Conservation (phyloP, 192 early-diverging fungal species). For the Spinellus fusiger region DNA sequence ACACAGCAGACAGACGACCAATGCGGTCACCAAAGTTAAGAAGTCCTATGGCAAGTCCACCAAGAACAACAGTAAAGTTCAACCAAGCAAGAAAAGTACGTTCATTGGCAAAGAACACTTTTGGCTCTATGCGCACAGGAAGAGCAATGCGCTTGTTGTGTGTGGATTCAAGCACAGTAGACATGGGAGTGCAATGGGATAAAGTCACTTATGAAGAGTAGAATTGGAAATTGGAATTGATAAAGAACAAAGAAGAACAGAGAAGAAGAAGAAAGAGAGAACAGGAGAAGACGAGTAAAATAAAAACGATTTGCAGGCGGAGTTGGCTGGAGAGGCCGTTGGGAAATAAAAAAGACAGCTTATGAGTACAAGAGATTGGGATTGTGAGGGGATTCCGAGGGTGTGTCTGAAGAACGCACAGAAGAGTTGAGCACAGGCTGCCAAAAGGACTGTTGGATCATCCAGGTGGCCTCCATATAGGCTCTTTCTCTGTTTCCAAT, state of each 20-base stretch:
- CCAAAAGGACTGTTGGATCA: too few relatives aligned
- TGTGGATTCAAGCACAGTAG: conserved; percentile 3
- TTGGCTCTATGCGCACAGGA: conserved; percentile 79
- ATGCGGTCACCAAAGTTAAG: conserved; percentile 77
- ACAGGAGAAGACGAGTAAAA: background rate
- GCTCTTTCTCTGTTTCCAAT: too few relatives aligned
- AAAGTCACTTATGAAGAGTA: too few relatives aligned
- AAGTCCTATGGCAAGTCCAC: conserved; percentile 69
- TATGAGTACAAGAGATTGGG: background rate
- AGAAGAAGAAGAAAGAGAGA: background rate
- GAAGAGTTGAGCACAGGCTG: too few relatives aligned
- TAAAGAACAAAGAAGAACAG: background rate
- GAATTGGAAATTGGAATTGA: too few relatives aligned
- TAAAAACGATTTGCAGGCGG: background rate
- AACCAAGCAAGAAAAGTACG: conserved; percentile 89
- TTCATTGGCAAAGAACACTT: conserved; percentile 95
- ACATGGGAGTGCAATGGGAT: too few relatives aligned
- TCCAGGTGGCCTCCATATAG: too few relatives aligned
- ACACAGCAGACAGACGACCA: conserved; percentile 46
- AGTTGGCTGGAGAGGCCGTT: too few relatives aligned
- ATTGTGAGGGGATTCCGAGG: too few relatives aligned
- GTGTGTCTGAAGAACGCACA: too few relatives aligned
- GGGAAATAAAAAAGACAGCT: background rate
- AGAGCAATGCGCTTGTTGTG: conserved; percentile 61
- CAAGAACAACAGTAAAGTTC: conserved; percentile 73